Conservation (phyloP, 208 protist genomes). For the Strigomonas culicis region DNA sequence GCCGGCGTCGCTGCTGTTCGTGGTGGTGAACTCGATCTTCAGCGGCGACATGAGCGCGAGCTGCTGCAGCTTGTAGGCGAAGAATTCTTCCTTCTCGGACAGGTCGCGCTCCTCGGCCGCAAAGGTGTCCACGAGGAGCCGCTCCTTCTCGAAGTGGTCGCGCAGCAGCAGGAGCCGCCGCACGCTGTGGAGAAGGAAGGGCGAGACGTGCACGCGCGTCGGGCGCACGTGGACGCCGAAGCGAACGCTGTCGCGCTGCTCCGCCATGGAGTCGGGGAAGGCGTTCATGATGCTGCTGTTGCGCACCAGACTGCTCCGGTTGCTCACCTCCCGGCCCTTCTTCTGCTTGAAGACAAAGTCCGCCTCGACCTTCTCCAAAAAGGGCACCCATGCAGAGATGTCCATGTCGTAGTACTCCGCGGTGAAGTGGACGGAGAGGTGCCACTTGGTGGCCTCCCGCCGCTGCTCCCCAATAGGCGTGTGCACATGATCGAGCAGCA, state of each 20-base stretch:
- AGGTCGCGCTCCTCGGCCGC: not conserved
- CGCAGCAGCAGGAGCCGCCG: constrained; percentile 20
- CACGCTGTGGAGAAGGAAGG: constrained; percentile 20
- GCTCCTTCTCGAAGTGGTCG: constrained; percentile 12
- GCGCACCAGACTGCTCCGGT: not conserved
- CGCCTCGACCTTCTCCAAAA: constrained; percentile 27
- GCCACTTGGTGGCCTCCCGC: constrained; percentile 14
- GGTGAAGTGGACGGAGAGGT: constrained; percentile 20
- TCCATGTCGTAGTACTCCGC: constrained; percentile 38
- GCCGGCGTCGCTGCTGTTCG: constrained; percentile 1
- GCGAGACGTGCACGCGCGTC: constrained; percentile 28
- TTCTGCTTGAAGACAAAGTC: constrained; percentile 16
- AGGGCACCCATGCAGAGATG: constrained; percentile 31
- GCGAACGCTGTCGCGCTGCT: constrained; percentile 17
- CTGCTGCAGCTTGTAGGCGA: constrained; percentile 28
- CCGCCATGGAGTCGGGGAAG: constrained; percentile 29
- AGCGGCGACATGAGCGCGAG: constrained; percentile 20
- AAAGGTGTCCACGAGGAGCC: not conserved
- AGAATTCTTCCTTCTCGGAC: constrained; percentile 20
- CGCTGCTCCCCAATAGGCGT: constrained; percentile 21
- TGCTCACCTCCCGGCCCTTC: not conserved
- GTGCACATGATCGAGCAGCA: constrained; percentile 24
- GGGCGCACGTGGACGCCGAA: constrained; percentile 22
- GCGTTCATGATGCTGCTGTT: too few species aligned
- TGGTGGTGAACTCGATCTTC: constrained; percentile 10